Percentiles rank a stretch among this genome's conserved stretches.
These are phyloP conservation scores for Tilletia indica DNA, from an alignment of 1,284 basidiomycete genomes.

Conservation along the genomic window DNA sequence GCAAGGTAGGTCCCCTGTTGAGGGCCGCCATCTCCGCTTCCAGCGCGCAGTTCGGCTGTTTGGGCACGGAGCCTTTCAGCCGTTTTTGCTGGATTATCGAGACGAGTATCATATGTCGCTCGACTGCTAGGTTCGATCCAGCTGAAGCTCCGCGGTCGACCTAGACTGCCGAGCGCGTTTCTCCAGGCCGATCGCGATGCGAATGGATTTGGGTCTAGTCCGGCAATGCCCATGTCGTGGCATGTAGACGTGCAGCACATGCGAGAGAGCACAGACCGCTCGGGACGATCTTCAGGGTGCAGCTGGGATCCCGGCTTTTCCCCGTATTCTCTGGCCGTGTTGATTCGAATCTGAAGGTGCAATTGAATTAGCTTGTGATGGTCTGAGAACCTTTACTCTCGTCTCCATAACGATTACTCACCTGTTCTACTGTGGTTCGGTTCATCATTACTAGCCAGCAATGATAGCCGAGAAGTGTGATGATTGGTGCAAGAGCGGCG, in stretches of 20 bases:
- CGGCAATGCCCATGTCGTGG: slow-evolving; percentile 10
- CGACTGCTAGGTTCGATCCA: slow-evolving; percentile 17
- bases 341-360: slow-evolving; percentile 44
- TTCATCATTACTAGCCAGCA: slow-evolving; percentile 43
- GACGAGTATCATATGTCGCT: slow-evolving; percentile 3
- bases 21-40: background rate
- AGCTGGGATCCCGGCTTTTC: slow-evolving; percentile 21
- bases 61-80: slow-evolving; percentile 7
- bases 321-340: slow-evolving; percentile 39
- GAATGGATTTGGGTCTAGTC: slow-evolving; percentile 15
- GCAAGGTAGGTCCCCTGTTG: background rate
- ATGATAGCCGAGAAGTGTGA: slow-evolving; percentile 47
- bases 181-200: slow-evolving; percentile 9
- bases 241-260: slow-evolving; percentile 17
- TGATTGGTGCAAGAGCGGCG: slow-evolving; percentile 32
- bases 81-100: slow-evolving; percentile 8
- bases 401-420: slow-evolving; percentile 3
- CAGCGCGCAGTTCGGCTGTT: background rate
- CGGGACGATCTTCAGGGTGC: slow-evolving; percentile 7
- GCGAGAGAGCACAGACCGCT: background rate
- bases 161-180: slow-evolving; percentile 19
- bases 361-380: too few relatives aligned
- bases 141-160: slow-evolving; percentile 15
- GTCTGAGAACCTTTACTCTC: background rate
- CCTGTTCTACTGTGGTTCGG: slow-evolving; percentile 50